Percentiles rank a stretch among this genome's conserved stretches.
Evolutionary conservation across 2,329 filamentous ascomycete genomes (phyloP).

Genomic region (Fusarium floridanum): DNA sequence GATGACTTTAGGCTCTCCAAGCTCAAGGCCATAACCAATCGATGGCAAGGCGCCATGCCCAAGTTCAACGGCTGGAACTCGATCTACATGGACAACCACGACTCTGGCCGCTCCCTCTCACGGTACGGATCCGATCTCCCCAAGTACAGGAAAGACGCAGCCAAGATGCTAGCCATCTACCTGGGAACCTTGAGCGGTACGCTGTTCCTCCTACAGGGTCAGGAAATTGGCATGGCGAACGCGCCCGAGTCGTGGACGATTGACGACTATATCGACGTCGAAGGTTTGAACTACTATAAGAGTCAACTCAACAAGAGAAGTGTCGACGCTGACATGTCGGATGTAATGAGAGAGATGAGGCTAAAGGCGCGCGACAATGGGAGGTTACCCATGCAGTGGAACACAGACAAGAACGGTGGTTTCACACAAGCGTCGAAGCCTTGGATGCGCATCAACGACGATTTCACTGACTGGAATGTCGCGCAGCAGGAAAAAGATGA

Average conservation of each 20-base stretch:
- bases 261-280: slow-evolving; percentile 59
- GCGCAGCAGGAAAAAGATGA: slow-evolving; percentile 16
- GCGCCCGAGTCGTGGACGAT: slow-evolving; percentile 57
- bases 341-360: slow-evolving; percentile 58
- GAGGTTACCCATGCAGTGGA: slow-evolving; percentile 62
- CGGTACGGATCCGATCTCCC: slow-evolving; percentile 60
- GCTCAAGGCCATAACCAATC: slow-evolving; percentile 52
- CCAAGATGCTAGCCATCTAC: slow-evolving; percentile 62
- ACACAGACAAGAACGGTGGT: slow-evolving; percentile 61
- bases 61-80: slow-evolving; percentile 61
- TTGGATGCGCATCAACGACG: slow-evolving; percentile 48
- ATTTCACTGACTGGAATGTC: slow-evolving; percentile 39
- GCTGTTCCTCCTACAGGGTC: slow-evolving; percentile 63
- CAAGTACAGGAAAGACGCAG: slow-evolving; percentile 53
- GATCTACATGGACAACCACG: slow-evolving; percentile 68
- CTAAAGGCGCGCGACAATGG: slow-evolving; percentile 48
- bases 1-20: slow-evolving; percentile 53
- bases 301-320: slow-evolving; percentile 37
- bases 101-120: slow-evolving; percentile 64
- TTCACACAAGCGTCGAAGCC: slow-evolving; percentile 41
- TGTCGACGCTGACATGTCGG: slow-evolving; percentile 42
- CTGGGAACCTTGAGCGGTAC: slow-evolving; percentile 58
- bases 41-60: slow-evolving; percentile 55
- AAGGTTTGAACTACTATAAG: slow-evolving; percentile 57
- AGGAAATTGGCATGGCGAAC: slow-evolving; percentile 66